Evolutionary conservation across 495 filamentous ascomycete species (phyloP), one percentile per base, ranked within the genome.

Genomic region (Usnea hakonensis): DNA sequence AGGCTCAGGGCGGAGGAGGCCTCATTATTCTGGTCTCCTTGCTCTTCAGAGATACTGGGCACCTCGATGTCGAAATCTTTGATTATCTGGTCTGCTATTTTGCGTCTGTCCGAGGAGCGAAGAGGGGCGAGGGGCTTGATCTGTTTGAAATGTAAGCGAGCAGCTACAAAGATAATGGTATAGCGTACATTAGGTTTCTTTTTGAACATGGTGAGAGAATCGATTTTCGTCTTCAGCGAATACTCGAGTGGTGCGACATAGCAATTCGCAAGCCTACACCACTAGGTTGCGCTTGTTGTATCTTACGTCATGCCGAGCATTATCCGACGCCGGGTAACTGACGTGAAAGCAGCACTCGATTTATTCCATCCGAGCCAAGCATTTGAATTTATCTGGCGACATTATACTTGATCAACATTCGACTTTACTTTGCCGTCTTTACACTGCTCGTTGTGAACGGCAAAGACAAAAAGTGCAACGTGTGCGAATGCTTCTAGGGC

Each of bases 151-250:
- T 67, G 19, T 67, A 63, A 40, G 21, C 36, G 65, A 67, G 63
- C 61, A 65, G 67, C 41, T 69, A 50, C 13, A 3, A 9, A 21
- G 2, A 70, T 71, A 65, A 63, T 57, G 64, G 59, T 61, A 57
- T n/a, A 61, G 64, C 65, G 30, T 70, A 88, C 86, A 50, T 81
- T 85, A 46, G 87, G 87, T 79, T 89, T 90, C 75, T 90, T 90
- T 74, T 89, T 90, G 77, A 90, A 90, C 87, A 90, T 90, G 41
- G 13, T 57, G 30, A 41, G n/a, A n/a, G n/a, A n/a, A n/a, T n/a
- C n/a, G n/a, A n/a, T n/a, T n/a, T n/a, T n/a, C n/a, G n/a, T n/a
- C n/a, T n/a, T n/a, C n/a, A n/a, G n/a, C n/a, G n/a, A n/a, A n/a
- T n/a, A n/a, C n/a, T n/a, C n/a, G n/a, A n/a, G n/a, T n/a, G n/a